Evolutionary conservation across 2,329 filamentous ascomycete genomes (phyloP).

Genomic region (Tolypocladium album): DNA sequence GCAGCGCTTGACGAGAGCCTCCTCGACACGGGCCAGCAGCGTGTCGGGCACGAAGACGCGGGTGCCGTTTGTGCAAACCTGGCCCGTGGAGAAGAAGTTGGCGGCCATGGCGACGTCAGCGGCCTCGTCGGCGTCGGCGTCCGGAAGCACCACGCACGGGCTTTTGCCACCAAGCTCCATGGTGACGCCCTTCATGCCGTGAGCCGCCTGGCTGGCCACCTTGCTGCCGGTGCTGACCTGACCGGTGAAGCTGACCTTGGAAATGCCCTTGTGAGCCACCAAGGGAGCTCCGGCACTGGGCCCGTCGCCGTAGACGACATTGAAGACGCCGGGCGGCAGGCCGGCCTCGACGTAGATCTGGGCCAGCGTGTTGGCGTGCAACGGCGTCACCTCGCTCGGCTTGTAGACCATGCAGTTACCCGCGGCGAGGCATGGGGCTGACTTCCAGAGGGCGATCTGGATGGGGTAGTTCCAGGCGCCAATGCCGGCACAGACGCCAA

Average conservation of each 20-base stretch:
- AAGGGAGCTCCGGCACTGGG: constrained; percentile 62
- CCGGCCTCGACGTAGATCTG: constrained; percentile 70
- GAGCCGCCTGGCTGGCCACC: constrained; percentile 65
- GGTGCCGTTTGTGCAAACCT: constrained; percentile 90
- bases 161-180: constrained; percentile 90
- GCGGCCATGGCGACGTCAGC: constrained; percentile 87
- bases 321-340: constrained; percentile 74
- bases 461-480: constrained; percentile 91
- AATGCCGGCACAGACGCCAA: constrained; percentile 79
- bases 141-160: constrained; percentile 68
- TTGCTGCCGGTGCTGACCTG: constrained; percentile 76
- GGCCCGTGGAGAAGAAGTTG: constrained; percentile 84
- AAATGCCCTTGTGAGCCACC: constrained; percentile 59
- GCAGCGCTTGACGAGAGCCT: constrained; percentile 39
- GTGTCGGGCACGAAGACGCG: constrained; percentile 67
- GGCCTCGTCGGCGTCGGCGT: constrained; percentile 68
- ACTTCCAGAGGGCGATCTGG: constrained; percentile 86
- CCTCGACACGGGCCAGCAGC: constrained; percentile 59
- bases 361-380: constrained; percentile 69
- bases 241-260: constrained; percentile 84
- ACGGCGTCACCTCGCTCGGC: constrained; percentile 74
- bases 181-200: constrained; percentile 79
- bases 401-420: constrained; percentile 91
- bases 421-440: constrained; percentile 71
- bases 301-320: constrained; percentile 72